These are phyloP conservation scores for Fusarium annulatum DNA, from an alignment of 2,329 filamentous ascomycete species.

Conservation along the genomic window DNA sequence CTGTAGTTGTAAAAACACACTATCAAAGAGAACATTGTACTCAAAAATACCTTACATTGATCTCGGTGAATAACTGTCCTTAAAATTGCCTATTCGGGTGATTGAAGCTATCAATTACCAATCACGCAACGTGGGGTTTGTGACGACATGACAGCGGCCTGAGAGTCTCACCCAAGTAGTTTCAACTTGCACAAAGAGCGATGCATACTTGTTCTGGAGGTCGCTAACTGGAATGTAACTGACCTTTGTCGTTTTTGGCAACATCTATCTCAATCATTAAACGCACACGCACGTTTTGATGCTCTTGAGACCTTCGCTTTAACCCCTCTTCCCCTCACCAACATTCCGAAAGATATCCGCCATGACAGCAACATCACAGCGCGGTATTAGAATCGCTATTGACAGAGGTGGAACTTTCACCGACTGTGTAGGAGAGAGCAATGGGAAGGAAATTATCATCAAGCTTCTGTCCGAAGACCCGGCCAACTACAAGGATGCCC, in stretches of 20 bases:
- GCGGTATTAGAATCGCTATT: slow-evolving; percentile 80
- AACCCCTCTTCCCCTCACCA: slow-evolving; percentile 27
- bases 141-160: slow-evolving; percentile 29
- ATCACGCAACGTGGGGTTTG: slow-evolving; percentile 35
- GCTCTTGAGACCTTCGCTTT: background rate
- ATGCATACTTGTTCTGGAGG: slow-evolving; percentile 3
- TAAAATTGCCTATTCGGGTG: slow-evolving; percentile 11
- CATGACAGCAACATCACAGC: slow-evolving; percentile 54
- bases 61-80: background rate
- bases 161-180: background rate
- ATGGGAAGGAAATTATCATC: slow-evolving; percentile 83
- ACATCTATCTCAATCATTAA: background rate
- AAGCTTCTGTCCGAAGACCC: slow-evolving; percentile 93
- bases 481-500: slow-evolving; percentile 89
- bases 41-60: background rate
- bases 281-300: background rate
- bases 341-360: slow-evolving; percentile 9
- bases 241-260: background rate
- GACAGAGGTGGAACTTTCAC: slow-evolving; percentile 90
- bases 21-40: background rate
- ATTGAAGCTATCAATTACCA: slow-evolving; percentile 28
- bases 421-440: slow-evolving; percentile 87
- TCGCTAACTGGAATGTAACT: background rate
- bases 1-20: background rate
- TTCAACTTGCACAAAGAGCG: slow-evolving; percentile 17